Base-by-base conservation (phyloP, 371 early-diverging fungal species). In the Rhizopus arrhizus region DNA sequence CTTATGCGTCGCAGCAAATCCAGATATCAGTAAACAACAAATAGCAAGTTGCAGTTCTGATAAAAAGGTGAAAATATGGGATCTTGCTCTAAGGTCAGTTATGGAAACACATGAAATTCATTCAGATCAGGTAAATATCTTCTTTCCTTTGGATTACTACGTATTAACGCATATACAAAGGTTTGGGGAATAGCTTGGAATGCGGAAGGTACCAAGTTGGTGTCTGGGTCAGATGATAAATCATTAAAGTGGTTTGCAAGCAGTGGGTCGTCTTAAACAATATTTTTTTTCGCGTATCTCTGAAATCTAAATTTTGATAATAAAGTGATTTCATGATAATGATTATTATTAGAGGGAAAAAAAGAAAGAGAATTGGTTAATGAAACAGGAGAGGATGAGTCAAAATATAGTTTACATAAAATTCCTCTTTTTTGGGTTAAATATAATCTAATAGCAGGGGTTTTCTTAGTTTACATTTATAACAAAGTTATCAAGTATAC, bases 31-130 rank as follows among this genome's bases (percentile, higher is more conserved):
- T 57, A 87, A 87, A 34, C 80, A 80, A 12, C 91, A 91, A 58
- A 75, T 91, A 53, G 90, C 91, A 0, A 87, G 89, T 45, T 86
- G 86, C 74, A 72, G 81, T 22, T 87, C 88, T 55, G 94, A 93
- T 66, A 86, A 88, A 57, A 83, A 84, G 53, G 85, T 91, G 55
- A 93, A 91, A 70, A 74, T 93, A 13, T 93, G 94, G 94, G 91
- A 91, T 74, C 62, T 89, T 43, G 82, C 82, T 38, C 77, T 82
- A 36, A 75, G 87, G 53, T 85, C 88, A 40, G 90, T 91, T 61
- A 67, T 91, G 32, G 92, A 92, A 65, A 92, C 91, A 15, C 89
- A 91, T 64, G 91, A 91, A 62, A 80, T 82, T 0, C 92, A 91
- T 59, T 79, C 80, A 9, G 92, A 91, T 59, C 92, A 90, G 77